phyloP scores from a whole-genome alignment of 2,329 filamentous ascomycete species.

The Fusarium robinianum region DNA sequence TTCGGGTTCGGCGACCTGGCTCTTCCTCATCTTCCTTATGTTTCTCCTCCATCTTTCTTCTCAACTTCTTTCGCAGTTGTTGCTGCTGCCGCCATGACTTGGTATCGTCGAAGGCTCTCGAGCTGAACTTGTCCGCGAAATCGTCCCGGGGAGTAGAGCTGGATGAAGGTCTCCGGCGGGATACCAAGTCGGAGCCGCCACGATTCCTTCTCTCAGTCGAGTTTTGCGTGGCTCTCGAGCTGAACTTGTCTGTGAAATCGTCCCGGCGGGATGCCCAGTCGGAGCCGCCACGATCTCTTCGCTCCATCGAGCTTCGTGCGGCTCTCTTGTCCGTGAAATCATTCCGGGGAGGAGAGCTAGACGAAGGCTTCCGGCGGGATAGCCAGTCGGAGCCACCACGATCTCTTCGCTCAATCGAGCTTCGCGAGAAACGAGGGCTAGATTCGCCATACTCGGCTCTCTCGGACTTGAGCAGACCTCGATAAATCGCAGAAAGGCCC shows the following conservation, averaged over 20 bases:
- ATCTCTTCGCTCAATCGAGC: conserved; percentile 1
- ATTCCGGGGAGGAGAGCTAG: background rate
- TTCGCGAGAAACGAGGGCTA: conserved; percentile 14
- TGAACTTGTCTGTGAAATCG: background rate
- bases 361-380: background rate
- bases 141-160: conserved; percentile 15
- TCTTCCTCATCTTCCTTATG: conserved; percentile 43
- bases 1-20: conserved; percentile 50
- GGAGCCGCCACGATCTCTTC: conserved; percentile 1
- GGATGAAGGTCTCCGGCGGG: background rate
- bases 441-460: conserved; percentile 37
- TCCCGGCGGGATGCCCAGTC: conserved; percentile 1
- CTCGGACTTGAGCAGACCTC: conserved; percentile 62
- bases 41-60: conserved; percentile 47
- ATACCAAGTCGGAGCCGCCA: background rate
- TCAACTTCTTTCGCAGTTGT: conserved; percentile 59
- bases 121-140: conserved; percentile 31
- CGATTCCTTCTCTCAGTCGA: background rate
- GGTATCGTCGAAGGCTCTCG: conserved; percentile 38
- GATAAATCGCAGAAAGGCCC: conserved; percentile 68
- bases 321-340: no score
- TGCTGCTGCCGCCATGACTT: conserved; percentile 41
- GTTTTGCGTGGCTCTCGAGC: background rate
- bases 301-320: conserved; percentile 3
- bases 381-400: conserved; percentile 3